Conservation (phyloP, 306 rosid species). For the Cucurbita argyrosperma region DNA sequence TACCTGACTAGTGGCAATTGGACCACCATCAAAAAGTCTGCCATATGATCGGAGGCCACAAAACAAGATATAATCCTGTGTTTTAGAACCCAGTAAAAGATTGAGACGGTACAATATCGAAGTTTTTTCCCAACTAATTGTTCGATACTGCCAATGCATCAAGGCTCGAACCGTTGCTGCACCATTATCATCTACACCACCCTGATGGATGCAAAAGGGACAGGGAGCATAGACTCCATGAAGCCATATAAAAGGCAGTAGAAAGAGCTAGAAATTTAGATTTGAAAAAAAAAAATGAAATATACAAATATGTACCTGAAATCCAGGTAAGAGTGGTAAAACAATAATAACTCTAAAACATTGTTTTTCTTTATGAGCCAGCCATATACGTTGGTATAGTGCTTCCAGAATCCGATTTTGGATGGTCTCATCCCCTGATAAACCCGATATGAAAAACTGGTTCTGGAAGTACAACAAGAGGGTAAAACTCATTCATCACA, state of each 20-base stretch:
- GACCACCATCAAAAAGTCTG: slow-evolving; percentile 31
- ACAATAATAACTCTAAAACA: slow-evolving; percentile 30
- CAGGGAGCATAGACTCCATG: neutral
- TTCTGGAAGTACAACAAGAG: slow-evolving; percentile 21
- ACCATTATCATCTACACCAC: slow-evolving; percentile 33
- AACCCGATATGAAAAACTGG: slow-evolving; percentile 40
- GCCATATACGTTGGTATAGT: slow-evolving; percentile 21
- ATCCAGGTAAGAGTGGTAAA: slow-evolving; percentile 36
- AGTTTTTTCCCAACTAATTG: slow-evolving; percentile 29
- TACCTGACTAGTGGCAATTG: slow-evolving; percentile 40
- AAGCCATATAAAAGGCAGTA: neutral
- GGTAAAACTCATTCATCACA: neutral
- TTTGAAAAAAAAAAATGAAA: neutral
- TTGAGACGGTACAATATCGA: slow-evolving; percentile 29
- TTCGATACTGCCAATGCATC: slow-evolving; percentile 43
- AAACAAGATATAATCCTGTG: slow-evolving; percentile 33
- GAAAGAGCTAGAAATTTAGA: neutral
- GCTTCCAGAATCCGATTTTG: slow-evolving; percentile 32
- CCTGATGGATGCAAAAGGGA: slow-evolving; percentile 12
- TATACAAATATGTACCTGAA: slow-evolving; percentile 19
- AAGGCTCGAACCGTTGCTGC: slow-evolving; percentile 44
- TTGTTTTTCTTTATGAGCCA: slow-evolving; percentile 25
- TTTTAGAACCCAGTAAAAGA: slow-evolving; percentile 19
- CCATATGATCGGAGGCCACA: slow-evolving; percentile 36
- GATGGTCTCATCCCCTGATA: slow-evolving; percentile 26